Base-by-base conservation (phyloP, 352 stramenopile species). In the Thraustochytrium sp. region DNA sequence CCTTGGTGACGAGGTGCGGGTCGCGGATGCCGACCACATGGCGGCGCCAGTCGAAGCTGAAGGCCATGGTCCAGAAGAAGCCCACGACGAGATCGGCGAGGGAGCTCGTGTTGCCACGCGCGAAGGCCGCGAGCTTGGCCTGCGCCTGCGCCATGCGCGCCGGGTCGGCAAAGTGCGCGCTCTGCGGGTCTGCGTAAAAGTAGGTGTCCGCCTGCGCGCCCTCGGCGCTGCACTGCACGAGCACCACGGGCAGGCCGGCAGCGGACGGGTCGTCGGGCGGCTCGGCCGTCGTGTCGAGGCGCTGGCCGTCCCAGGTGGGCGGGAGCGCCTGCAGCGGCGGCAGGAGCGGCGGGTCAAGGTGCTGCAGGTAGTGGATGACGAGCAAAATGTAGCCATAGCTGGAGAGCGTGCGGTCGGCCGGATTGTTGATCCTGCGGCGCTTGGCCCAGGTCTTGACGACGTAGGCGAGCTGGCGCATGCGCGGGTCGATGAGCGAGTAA, bases 371-470 rank as follows among this genome's bases (percentile, higher is more conserved):
- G 87, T 98, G 96, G 62, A 99, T 90, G 51, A 99, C 87, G 87
- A 98, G 90, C 54, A 99, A 87, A 83, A 98, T 94, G 88, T 98
- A 99, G 0, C 94, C 96, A 85, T 99, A 99, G 9, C 93, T 98
- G 82, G 92, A 98, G 56, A 99, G 89, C 26, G 96, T 99, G 29
- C 97, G 95, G 36, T 97, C 93, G 29, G 90, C 92, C 42, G 97
- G 95, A 82, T 98, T 96, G 86, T 99, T 99, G 83, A 99, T 98
- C 11, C 94, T 91, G 34, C 96, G 89, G 44, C 91, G 90, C 86
- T 98, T 98, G 8, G 96, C 95, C 96, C 96, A 99, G 53, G 96
- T 91, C 87, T 99, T 99, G 83, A 99, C 91, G 1, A 97, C 93
- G 86, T 97, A 97, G 72, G 94, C 95, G 21, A 99, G 86, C 11